Evolutionary conservation across 441 rosid species (phyloP).

Genomic region (Sinapis alba): DNA sequence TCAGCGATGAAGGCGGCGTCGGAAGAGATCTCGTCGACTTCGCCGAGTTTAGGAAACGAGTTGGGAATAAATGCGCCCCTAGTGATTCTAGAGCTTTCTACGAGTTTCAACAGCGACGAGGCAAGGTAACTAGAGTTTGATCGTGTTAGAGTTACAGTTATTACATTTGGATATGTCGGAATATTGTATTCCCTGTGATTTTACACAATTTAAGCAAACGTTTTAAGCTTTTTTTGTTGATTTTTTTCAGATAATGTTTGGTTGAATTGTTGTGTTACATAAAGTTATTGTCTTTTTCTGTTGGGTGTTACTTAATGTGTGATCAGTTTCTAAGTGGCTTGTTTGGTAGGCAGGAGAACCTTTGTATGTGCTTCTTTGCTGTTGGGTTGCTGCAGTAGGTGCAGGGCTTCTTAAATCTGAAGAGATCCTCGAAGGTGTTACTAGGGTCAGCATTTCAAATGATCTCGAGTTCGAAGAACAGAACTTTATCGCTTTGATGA

Average conservation of each 20-base stretch:
- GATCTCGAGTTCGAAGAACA: slow-evolving; percentile 96
- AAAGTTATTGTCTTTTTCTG: background rate
- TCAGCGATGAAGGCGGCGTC: slow-evolving; percentile 90
- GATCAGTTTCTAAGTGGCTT: slow-evolving; percentile 10
- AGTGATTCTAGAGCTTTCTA: slow-evolving; percentile 85
- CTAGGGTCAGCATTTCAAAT: slow-evolving; percentile 74
- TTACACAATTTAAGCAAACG: background rate
- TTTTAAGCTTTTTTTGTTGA: background rate
- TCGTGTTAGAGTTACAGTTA: background rate
- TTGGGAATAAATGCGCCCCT: slow-evolving; percentile 75
- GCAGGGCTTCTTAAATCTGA: slow-evolving; percentile 96
- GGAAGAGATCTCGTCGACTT: slow-evolving; percentile 84
- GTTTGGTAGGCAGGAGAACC: slow-evolving; percentile 83
- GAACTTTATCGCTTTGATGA: slow-evolving; percentile 76
- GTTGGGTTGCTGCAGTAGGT: slow-evolving; percentile 95
- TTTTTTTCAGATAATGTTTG: background rate
- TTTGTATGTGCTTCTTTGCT: slow-evolving; percentile 83
- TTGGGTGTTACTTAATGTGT: background rate
- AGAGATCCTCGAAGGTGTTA: slow-evolving; percentile 83
- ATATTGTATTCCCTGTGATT: background rate
- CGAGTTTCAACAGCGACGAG: slow-evolving; percentile 84
- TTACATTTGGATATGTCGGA: background rate
- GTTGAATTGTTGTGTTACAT: background rate
- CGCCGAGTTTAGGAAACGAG: slow-evolving; percentile 91
- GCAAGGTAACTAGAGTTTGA: slow-evolving; percentile 49